Percentiles rank a stretch among this genome's conserved stretches.
Evolutionary conservation across 768 basidiomycete genomes (phyloP).

Genomic region (Pleurotus eryngii): DNA sequence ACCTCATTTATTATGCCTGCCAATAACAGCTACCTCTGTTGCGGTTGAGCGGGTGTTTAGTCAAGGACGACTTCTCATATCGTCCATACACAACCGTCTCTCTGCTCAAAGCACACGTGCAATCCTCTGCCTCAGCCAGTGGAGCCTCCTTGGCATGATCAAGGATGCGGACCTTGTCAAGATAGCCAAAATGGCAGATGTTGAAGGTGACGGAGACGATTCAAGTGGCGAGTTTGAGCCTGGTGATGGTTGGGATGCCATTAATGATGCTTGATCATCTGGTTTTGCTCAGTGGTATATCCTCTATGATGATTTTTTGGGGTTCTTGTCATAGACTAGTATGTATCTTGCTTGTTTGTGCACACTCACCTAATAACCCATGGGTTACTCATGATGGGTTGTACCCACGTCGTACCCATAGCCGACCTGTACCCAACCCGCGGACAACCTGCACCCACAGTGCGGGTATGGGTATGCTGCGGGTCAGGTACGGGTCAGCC

Average conservation of each 20-base stretch:
- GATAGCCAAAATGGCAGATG: slow-evolving; percentile 10
- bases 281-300: too few relatives aligned
- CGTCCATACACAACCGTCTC: slow-evolving; percentile 21
- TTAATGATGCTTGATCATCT: too few relatives aligned
- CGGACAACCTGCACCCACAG: too few relatives aligned
- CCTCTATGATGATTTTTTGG: too few relatives aligned
- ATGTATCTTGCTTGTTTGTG: too few relatives aligned
- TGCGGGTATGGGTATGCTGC: too few relatives aligned
- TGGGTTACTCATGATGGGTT: too few relatives aligned
- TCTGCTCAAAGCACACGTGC: slow-evolving; percentile 21
- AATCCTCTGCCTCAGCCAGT: slow-evolving; percentile 29
- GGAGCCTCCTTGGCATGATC: slow-evolving; percentile 25
- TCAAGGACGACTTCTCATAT: slow-evolving; percentile 20
- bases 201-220: slow-evolving; percentile 16
- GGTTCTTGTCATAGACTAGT: too few relatives aligned
- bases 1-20: not conserved
- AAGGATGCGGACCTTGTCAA: slow-evolving; percentile 21
- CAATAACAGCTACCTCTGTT: slow-evolving; percentile 24
- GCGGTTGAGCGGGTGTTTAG: slow-evolving; percentile 28
- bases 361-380: too few relatives aligned
- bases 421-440: too few relatives aligned
- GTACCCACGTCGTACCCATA: too few relatives aligned
- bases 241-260: slow-evolving; percentile 14
- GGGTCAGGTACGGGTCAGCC: too few relatives aligned
- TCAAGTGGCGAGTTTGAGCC: not conserved